These are phyloP conservation scores for Coniferiporia weirii DNA, from an alignment of 1,284 basidiomycete genomes.

Conservation along the genomic window DNA sequence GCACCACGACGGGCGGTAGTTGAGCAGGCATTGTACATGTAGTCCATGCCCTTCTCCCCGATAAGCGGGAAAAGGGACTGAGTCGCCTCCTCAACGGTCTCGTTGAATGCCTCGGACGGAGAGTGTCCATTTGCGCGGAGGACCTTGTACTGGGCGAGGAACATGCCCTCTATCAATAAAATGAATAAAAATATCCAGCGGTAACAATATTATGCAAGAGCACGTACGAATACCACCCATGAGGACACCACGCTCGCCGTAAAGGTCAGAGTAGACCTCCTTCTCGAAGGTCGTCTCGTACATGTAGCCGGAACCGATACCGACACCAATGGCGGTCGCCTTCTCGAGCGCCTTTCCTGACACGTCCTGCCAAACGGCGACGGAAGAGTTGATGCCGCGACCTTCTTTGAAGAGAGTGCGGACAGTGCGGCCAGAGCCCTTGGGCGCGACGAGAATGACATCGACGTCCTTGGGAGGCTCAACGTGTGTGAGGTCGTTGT, in stretches of 20 bases:
- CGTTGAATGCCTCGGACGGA: slow-evolving; percentile 99
- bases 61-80: slow-evolving; percentile 98
- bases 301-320: slow-evolving; percentile 92
- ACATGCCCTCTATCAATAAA: slow-evolving; percentile 77
- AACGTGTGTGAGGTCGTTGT: slow-evolving; percentile 96
- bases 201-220: neutral
- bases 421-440: slow-evolving; percentile 98
- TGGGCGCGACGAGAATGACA: slow-evolving; percentile 98
- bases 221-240: slow-evolving; percentile 95
- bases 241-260: slow-evolving; percentile 99
- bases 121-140: slow-evolving; percentile 97
- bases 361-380: slow-evolving; percentile 91
- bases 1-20: slow-evolving; percentile 98
- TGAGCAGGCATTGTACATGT: slow-evolving; percentile 99
- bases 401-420: slow-evolving; percentile 99
- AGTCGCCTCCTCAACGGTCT: slow-evolving; percentile 99
- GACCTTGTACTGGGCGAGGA: slow-evolving; percentile 99
- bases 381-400: slow-evolving; percentile 90
- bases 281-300: slow-evolving; percentile 99
- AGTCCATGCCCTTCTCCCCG: slow-evolving; percentile 97
- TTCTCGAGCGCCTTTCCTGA: slow-evolving; percentile 98
- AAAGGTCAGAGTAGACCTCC: slow-evolving; percentile 99
- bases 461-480: slow-evolving; percentile 91
- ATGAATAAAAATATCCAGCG: neutral
- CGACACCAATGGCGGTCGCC: slow-evolving; percentile 93